phyloP scores from a whole-genome alignment of 495 filamentous ascomycete species.

The Alectoria sarmentosa region DNA sequence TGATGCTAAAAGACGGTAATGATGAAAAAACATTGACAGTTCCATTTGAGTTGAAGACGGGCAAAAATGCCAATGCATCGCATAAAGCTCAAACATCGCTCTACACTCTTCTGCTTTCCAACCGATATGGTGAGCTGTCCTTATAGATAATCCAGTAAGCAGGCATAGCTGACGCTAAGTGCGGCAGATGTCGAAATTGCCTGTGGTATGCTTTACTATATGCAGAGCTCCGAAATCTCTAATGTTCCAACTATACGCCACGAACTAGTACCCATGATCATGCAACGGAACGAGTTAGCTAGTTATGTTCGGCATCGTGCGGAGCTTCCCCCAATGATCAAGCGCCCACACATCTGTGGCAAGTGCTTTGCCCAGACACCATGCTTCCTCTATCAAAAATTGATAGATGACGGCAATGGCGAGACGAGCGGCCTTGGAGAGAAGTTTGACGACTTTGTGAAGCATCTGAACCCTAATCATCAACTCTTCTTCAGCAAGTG shows the following conservation, averaged over 20 bases:
- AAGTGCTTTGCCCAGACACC: slow-evolving; percentile 81
- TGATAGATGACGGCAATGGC: slow-evolving; percentile 75
- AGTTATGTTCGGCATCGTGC: slow-evolving; percentile 74
- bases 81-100: slow-evolving; percentile 92
- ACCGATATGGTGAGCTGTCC: slow-evolving; percentile 81
- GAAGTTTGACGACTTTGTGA: slow-evolving; percentile 67
- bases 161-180: slow-evolving; percentile 16
- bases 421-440: slow-evolving; percentile 70
- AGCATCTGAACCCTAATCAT: slow-evolving; percentile 65
- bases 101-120: slow-evolving; percentile 87
- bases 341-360: slow-evolving; percentile 64
- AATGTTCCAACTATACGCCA: slow-evolving; percentile 76
- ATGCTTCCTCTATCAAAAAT: slow-evolving; percentile 91
- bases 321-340: slow-evolving; percentile 78
- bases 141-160: too few relatives aligned
- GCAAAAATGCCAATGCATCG: slow-evolving; percentile 61
- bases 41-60: slow-evolving; percentile 93
- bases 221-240: slow-evolving; percentile 78
- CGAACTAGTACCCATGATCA: slow-evolving; percentile 91
- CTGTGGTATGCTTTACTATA: slow-evolving; percentile 89
- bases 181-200: slow-evolving; percentile 70
- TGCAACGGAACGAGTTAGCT: slow-evolving; percentile 86
- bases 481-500: slow-evolving; percentile 85
- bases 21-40: slow-evolving; percentile 65
- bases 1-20: slow-evolving; percentile 63